A percentile compares a stretch with the other conserved stretches of the same genome.
Conservation (phyloP, 1,284 basidiomycete species). For the Sporisorium graminicola region DNA sequence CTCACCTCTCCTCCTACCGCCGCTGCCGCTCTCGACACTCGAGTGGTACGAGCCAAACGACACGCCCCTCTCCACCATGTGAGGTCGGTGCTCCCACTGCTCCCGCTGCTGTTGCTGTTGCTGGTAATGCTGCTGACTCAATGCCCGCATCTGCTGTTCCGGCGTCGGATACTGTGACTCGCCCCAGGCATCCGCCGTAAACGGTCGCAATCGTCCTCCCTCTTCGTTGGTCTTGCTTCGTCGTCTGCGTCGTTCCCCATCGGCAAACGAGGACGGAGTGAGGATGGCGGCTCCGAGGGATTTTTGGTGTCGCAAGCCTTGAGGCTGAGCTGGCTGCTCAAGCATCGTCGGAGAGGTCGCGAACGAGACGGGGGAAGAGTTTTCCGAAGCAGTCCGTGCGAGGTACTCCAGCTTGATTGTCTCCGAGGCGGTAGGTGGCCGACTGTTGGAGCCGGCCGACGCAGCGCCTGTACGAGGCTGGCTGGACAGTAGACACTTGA, state of each 20-base stretch:
- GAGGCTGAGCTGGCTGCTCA: slow-evolving; percentile 1
- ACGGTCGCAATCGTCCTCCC: slow-evolving; percentile 21
- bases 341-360: neutral
- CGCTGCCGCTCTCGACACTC: neutral
- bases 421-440: slow-evolving; percentile 47
- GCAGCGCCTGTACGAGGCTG: slow-evolving; percentile 11
- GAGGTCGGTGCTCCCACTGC: too few relatives aligned
- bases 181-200: slow-evolving; percentile 48
- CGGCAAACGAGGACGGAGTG: slow-evolving; percentile 36
- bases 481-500: slow-evolving; percentile 21
- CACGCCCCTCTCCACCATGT: neutral
- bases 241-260: slow-evolving; percentile 20
- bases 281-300: slow-evolving; percentile 26
- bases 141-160: slow-evolving; percentile 16
- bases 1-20: neutral
- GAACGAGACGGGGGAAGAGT: neutral
- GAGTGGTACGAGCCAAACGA: slow-evolving; percentile 9
- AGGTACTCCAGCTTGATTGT: slow-evolving; percentile 52
- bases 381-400: slow-evolving; percentile 15
- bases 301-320: slow-evolving; percentile 18
- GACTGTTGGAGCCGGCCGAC: slow-evolving; percentile 10
- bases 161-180: slow-evolving; percentile 30
- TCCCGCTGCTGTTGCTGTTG: slow-evolving; percentile 1
- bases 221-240: slow-evolving; percentile 36
- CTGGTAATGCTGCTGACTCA: slow-evolving; percentile 25